Evolutionary conservation across 345 rosid species (phyloP).

Genomic region (Pelargonium nanum): DNA sequence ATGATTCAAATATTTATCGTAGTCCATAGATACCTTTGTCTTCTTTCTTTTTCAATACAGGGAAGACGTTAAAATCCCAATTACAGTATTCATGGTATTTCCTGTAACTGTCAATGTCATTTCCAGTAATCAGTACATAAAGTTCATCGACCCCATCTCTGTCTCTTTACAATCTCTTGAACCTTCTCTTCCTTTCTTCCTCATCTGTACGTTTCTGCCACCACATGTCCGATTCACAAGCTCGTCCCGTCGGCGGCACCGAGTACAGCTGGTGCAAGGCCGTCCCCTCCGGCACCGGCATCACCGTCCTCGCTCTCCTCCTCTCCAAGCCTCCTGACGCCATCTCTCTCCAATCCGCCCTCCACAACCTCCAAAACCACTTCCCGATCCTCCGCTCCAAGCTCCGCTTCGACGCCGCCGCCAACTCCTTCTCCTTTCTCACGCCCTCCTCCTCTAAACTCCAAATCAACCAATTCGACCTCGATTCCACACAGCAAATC

Average conservation of each 20-base stretch:
- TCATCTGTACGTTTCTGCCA: too few species aligned
- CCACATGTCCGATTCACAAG: not conserved
- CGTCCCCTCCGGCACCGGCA: conserved; percentile 56
- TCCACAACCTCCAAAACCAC: conserved; percentile 40
- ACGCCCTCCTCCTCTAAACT: conserved; percentile 33
- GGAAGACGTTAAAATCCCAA: too few species aligned
- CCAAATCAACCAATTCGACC: conserved; percentile 39
- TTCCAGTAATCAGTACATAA: too few species aligned
- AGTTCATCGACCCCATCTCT: too few species aligned
- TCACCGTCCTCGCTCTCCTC: conserved; percentile 55
- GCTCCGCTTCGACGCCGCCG: conserved; percentile 32
- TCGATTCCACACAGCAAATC: conserved; percentile 40
- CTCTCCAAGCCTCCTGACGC: conserved; percentile 30
- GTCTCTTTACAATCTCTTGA: too few species aligned
- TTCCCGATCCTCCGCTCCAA: conserved; percentile 60
- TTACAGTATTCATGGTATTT: too few species aligned
- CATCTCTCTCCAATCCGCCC: conserved; percentile 29
- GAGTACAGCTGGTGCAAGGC: conserved; percentile 80
- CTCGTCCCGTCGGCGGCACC: conserved; percentile 48
- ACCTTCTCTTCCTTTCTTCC: too few species aligned
- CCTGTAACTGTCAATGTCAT: too few species aligned
- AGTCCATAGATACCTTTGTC: too few species aligned
- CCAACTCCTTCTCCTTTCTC: conserved; percentile 39
- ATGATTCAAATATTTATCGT: too few species aligned
- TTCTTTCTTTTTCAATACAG: too few species aligned